Evolutionary conservation across 1,284 basidiomycete genomes (phyloP), one percentile per base, ranked within the genome.

Genomic region (Ustilago shanxiensis): DNA sequence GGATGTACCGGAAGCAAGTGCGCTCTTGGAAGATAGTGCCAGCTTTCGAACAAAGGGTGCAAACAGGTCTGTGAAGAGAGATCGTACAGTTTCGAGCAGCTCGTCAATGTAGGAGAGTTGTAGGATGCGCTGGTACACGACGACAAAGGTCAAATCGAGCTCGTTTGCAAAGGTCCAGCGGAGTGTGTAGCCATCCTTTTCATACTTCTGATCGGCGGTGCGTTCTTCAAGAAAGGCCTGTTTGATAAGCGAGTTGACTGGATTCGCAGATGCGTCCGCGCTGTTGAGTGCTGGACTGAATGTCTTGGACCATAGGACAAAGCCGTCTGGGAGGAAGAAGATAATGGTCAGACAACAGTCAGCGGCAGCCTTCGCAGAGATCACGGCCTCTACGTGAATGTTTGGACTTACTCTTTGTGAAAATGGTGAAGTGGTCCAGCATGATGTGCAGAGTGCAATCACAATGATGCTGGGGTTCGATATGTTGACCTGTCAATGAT

Each of bases 61-160:
- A 50, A 83, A 84, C 26, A 79, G 79, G 22, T 80, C 56, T n/a
- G 73, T 69, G 65, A 86, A 86, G 20, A 72, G 68, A 7, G 61
- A 67, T 35, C 79, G 72, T 26, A 84, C 74, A 3, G 67, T 59
- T 14, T 74, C 77, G 45, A 86, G 75, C 7, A 99, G 91, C 52
- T 95, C 92, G 0, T 96, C 94, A 64, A 98, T 92, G 85, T 99
- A 99, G 10, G 94, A 92, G 26, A 99, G 89, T 77, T 97, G 95
- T 16, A 99, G 89, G 70, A 99, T 95, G 51, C 96, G 93, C 84
- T 98, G 96, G 88, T 98, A 98, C 56, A 95, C 94, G 60, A 82
- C 84, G 39, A 85, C 76, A 62, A 85, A 85, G 39, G 74, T 75
- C 31, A 83, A 71, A 14, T 83, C 82, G n/a, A 80, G 77, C 59